Base-by-base conservation (phyloP, 257 asterid species). In the Jasminum sambac region DNA sequence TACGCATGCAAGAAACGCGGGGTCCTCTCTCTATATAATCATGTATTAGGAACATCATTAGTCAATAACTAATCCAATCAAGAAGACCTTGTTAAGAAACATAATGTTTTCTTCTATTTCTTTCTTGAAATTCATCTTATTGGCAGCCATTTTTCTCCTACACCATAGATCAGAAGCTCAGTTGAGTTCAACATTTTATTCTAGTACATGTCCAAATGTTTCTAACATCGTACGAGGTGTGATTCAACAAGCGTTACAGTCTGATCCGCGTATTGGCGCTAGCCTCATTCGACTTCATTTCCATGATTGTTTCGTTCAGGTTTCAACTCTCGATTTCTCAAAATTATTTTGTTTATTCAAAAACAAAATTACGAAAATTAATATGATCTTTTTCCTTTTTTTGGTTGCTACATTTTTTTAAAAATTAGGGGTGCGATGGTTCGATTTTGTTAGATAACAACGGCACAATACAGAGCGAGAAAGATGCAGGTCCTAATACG, bases 291-390 rank as follows among this genome's bases (percentile, higher is more conserved):
- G 89, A 0, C 89, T 89, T 19, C 90, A 86, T 70, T 84, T 88
- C 46, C 90, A 85, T 16, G 95, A 88, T 24, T 88, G 89, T 68
- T 84, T 88, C 25, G 90, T 88, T 43, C 75, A 87, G 75, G 89
- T 87, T 10, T 1, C 19, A 38, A 38, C 38, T 70, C 5, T 8
- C 3, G 36, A 30, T 8, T 6, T 39, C 40, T 38, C 5, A 16
- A 1, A 2, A 21, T 41, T 9, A 25, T 0, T 11, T 68, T 36
- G 5, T 36, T 55, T 17, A n/a, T 17, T 41, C 42, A n/a, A 11
- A 1, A 44, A 44, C 57, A 50, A 2, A 23, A 17, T 50, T 50
- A 44, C 3, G 59, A n/a, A 50, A 48, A 6, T 43, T 63, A 17
- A n/a, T 41, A 0, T 13, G 8, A 13, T 59, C 17, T 2, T 7